phyloP scores from a whole-genome alignment of 2,329 filamentous ascomycete species.

The Alternaria ethzedia region DNA sequence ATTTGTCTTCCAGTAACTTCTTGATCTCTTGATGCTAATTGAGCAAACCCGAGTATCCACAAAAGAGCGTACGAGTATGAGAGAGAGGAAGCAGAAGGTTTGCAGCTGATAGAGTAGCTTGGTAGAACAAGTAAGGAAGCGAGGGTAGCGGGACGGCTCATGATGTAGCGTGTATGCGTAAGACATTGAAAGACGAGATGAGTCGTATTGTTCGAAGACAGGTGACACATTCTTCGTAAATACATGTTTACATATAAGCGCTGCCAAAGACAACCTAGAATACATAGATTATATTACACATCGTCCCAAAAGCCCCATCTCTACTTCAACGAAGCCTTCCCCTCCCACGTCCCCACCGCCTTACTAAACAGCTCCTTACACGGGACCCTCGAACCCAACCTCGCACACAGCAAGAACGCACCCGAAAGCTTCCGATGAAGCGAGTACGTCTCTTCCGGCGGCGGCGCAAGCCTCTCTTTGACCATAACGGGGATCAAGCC shows the following conservation, averaged over 20 bases:
- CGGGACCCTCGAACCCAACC: constrained; percentile 79
- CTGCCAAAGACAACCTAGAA: not conserved
- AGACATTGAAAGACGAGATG: too few relatives aligned
- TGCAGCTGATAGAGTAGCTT: not conserved
- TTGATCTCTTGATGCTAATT: rapidly evolving
- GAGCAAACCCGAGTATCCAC: not conserved
- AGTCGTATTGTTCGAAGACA: too few relatives aligned
- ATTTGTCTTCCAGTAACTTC: not conserved
- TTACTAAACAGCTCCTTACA: constrained; percentile 81
- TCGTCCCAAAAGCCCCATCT: not conserved
- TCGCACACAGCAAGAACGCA: constrained; percentile 89
- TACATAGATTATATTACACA: not conserved
- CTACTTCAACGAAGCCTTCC: constrained; percentile 21
- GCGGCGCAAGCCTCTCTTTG: constrained; percentile 82
- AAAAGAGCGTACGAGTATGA: not conserved
- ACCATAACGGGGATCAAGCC: constrained; percentile 92
- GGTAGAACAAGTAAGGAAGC: rapidly evolving
- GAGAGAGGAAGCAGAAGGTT: not conserved
- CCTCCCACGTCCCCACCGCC: constrained; percentile 51
- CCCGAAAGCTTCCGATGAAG: constrained; percentile 94
- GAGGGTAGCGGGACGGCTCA: rapidly evolving
- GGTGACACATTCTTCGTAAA: not conserved
- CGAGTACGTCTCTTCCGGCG: constrained; percentile 96
- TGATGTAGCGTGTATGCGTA: not conserved
- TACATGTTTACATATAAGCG: not conserved